Conservation (phyloP, 306 rosid species). For the Prunus campanulata region DNA sequence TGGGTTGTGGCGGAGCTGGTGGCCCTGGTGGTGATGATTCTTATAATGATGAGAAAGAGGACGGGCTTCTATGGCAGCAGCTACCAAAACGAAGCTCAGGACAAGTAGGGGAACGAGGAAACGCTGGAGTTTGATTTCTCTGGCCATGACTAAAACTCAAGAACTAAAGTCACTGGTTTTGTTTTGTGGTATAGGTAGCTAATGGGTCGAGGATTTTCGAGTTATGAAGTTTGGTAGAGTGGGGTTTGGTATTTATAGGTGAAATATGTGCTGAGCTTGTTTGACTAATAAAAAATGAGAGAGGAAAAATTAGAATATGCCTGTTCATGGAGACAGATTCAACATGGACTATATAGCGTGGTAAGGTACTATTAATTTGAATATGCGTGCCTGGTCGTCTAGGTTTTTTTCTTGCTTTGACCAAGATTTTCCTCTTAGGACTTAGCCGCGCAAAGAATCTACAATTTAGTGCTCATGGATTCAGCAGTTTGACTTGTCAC, state of each 20-base stretch:
- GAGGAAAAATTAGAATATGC: not conserved
- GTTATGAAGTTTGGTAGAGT: constrained; percentile 5
- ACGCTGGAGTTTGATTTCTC: constrained; percentile 6
- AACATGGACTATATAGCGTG: not conserved
- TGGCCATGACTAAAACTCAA: constrained; percentile 20
- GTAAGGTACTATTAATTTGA: not conserved
- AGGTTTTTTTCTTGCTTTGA: not conserved
- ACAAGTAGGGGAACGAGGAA: constrained; percentile 16
- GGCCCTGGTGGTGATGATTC: not conserved
- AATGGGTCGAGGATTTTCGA: not conserved
- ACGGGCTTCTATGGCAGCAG: constrained; percentile 16
- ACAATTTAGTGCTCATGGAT: not conserved
- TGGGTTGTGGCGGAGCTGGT: constrained; percentile 4
- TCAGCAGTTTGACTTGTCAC: not conserved
- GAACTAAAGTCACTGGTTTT: not conserved
- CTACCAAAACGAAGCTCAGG: constrained; percentile 20
- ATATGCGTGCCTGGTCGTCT: not conserved
- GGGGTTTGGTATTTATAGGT: constrained; percentile 16
- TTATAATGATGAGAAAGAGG: not conserved
- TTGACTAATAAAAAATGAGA: constrained; percentile 4
- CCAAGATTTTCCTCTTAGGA: not conserved
- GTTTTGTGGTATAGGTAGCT: not conserved
- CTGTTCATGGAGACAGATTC: constrained; percentile 3
- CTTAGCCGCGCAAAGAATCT: not conserved
- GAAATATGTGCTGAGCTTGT: not conserved